A percentile compares a stretch with the other conserved stretches of the same genome.
Conservation (phyloP, 192 early-diverging fungal species). For the Haplosporangium gracile region DNA sequence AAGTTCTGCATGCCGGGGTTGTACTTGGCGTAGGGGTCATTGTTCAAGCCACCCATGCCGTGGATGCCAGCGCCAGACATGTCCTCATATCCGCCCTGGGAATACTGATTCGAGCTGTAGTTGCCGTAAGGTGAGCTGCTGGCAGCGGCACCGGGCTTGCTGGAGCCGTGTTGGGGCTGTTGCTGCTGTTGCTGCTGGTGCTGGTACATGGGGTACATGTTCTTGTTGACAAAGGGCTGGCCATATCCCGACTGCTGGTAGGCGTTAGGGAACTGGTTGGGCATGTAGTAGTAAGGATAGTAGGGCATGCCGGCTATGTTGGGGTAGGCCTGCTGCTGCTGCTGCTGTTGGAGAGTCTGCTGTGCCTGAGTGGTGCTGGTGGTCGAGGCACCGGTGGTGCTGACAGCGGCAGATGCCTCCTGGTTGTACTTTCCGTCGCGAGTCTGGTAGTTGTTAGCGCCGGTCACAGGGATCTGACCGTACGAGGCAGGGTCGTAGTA, state of each 20-base stretch:
- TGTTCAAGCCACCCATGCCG: conserved; percentile 49
- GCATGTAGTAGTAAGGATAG: conserved; percentile 87
- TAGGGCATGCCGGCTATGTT: conserved; percentile 74
- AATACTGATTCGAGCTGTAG: conserved; percentile 50
- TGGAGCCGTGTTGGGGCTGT: conserved; percentile 56
- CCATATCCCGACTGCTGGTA: conserved; percentile 88
- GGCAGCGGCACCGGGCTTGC: conserved; percentile 58
- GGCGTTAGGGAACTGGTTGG: conserved; percentile 80
- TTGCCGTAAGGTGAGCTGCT: conserved; percentile 58
- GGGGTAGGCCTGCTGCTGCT: conserved; percentile 72
- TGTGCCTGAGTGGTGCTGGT: conserved; percentile 59
- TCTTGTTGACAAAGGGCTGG: conserved; percentile 94
- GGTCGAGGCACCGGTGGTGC: conserved; percentile 40
- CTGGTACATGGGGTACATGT: conserved; percentile 90
- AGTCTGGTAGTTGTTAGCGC: conserved; percentile 64
- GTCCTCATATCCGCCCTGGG: conserved; percentile 48
- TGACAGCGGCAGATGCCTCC: conserved; percentile 45
- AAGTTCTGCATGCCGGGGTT: conserved; percentile 55
- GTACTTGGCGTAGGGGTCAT: conserved; percentile 50
- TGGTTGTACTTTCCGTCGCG: conserved; percentile 67
- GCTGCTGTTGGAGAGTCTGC: conserved; percentile 63
- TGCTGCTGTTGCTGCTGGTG: conserved; percentile 55
- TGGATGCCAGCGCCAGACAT: conserved; percentile 50
- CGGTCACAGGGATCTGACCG: conserved; percentile 71
- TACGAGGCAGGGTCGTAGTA: conserved; percentile 70